phyloP scores from a whole-genome alignment of 2,329 filamentous ascomycete genomes.

The Trichoderma sp. region DNA sequence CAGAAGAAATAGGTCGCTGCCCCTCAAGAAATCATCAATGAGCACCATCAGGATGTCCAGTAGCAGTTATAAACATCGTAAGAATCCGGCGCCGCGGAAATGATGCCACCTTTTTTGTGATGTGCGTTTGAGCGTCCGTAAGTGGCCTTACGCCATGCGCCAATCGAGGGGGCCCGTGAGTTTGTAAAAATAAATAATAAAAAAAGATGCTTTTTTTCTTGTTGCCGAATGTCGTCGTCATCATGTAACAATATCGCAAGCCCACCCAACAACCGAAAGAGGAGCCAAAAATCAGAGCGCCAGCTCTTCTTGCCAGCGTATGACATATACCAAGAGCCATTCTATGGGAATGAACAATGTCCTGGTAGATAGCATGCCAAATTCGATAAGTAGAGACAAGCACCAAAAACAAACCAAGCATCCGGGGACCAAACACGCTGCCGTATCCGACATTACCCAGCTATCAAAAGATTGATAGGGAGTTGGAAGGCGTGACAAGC shows the following conservation, averaged over 20 bases:
- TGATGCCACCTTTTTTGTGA: conserved; percentile 38
- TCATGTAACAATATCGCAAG: conserved; percentile 34
- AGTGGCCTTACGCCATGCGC: conserved; percentile 43
- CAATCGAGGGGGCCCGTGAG: conserved; percentile 37
- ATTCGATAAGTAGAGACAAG: conserved; percentile 7
- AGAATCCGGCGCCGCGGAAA: conserved; percentile 41
- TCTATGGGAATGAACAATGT: not conserved
- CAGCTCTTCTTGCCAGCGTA: not conserved
- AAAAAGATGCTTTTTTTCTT: conserved; percentile 28
- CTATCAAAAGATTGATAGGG: not conserved
- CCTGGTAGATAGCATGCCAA: not conserved
- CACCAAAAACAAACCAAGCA: not conserved
- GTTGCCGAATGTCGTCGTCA: conserved; percentile 34
- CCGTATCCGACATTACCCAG: not conserved
- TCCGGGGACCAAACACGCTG: not conserved
- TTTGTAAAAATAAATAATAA: conserved; percentile 25
- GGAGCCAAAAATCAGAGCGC: conserved; percentile 1
- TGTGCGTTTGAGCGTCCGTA: conserved; percentile 31
- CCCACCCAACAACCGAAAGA: conserved; percentile 21
- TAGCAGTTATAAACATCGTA: conserved; percentile 11
- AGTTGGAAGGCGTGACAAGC: not conserved
- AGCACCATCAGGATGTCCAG: conserved; percentile 1
- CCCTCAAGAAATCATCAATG: not conserved
- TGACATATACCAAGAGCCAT: not conserved
- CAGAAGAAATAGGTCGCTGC: not conserved